Conservation (phyloP, 192 early-diverging fungal species). For the Coemansia sp. region DNA sequence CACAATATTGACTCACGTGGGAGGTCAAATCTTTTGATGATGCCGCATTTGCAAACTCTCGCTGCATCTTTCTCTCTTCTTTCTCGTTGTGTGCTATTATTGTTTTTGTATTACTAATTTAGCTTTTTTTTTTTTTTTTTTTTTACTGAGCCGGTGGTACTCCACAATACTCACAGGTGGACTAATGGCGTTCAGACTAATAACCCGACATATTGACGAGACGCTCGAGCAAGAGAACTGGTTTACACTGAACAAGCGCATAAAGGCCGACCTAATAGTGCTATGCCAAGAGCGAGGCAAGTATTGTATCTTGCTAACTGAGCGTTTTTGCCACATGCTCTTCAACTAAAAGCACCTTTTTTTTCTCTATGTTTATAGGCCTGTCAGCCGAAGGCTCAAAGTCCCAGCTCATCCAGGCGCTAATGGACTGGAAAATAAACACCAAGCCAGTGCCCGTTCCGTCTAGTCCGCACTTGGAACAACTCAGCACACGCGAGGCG, state of each 20-base stretch:
- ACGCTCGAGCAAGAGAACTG: conserved; percentile 61
- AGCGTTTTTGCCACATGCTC: not conserved
- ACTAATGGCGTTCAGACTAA: conserved; percentile 58
- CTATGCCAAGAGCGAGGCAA: conserved; percentile 74
- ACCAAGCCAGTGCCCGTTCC: conserved; percentile 69
- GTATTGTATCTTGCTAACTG: conserved; percentile 4
- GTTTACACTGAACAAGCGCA: conserved; percentile 62
- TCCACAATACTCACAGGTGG: not conserved
- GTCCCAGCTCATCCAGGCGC: conserved; percentile 57
- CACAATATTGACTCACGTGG: not conserved
- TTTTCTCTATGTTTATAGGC: conserved; percentile 37
- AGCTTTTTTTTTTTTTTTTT: not conserved
- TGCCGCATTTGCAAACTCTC: conserved; percentile 1
- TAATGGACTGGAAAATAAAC: conserved; percentile 69
- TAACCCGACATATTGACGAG: conserved; percentile 62
- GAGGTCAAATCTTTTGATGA: not conserved
- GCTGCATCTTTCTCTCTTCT: not conserved
- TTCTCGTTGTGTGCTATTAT: not conserved
- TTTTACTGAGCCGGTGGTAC: not conserved
- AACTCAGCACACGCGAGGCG: conserved; percentile 51
- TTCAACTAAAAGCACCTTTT: not conserved
- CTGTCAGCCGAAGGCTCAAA: conserved; percentile 68
- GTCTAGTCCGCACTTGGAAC: conserved; percentile 65
- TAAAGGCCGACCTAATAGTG: conserved; percentile 71
- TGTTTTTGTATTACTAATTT: conserved; percentile 9